These are phyloP conservation scores for Calocybe cyanea DNA, from an alignment of 768 basidiomycete species.

Conservation along the genomic window DNA sequence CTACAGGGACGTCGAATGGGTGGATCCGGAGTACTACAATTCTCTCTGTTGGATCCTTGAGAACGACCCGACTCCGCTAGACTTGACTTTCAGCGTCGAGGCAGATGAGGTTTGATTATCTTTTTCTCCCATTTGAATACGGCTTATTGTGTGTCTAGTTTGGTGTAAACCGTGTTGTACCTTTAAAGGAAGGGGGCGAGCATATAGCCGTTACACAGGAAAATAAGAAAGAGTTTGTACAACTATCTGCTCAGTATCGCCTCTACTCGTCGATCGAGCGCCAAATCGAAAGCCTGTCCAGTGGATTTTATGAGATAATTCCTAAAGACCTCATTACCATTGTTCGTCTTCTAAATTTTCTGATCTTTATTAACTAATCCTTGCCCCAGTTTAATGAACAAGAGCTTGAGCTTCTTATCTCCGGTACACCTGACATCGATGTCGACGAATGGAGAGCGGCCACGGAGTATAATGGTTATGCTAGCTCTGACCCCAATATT, in stretches of 20 bases:
- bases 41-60: conserved; percentile 97
- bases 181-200: conserved; percentile 84
- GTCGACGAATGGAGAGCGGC: conserved; percentile 96
- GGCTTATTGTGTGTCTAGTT: conserved; percentile 49
- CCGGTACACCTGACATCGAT: conserved; percentile 97
- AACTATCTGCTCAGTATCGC: conserved; percentile 91
- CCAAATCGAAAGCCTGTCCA: conserved; percentile 86
- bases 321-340: conserved; percentile 95
- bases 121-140: neutral
- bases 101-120: conserved; percentile 73
- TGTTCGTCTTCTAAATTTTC: conserved; percentile 61
- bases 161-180: conserved; percentile 84
- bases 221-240: conserved; percentile 95
- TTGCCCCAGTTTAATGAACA: conserved; percentile 80
- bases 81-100: conserved; percentile 93
- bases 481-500: conserved; percentile 89
- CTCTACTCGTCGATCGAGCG: conserved; percentile 93
- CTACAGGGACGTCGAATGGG: conserved; percentile 94
- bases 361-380: conserved; percentile 1
- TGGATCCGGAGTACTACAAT: conserved; percentile 98
- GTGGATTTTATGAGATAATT: conserved; percentile 96
- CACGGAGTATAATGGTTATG: conserved; percentile 88
- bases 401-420: conserved; percentile 91
- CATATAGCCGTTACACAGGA: conserved; percentile 88
- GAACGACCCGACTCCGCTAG: conserved; percentile 83